Base-by-base conservation (phyloP, 306 rosid genomes). In the Echinosophora koreensis region DNA sequence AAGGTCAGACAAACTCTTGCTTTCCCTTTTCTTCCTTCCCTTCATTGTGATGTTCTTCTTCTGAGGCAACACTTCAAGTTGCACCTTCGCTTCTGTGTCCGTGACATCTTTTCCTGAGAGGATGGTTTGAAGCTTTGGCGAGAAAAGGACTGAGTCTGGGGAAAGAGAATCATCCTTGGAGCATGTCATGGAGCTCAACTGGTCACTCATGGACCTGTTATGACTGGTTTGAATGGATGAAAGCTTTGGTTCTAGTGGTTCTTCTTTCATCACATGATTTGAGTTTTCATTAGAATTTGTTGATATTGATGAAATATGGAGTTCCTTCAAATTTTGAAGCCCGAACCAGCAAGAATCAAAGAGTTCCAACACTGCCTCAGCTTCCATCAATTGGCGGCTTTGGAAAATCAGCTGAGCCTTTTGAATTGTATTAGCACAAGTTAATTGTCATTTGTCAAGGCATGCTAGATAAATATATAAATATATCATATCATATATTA, bases 1-100 rank as follows among this genome's bases (percentile, higher is more conserved):
- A 72, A 94, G 97, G 74, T 94, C 93, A 15, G 95, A 77, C 41
- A 89, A 81, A 81, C 97, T 94, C 93, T 91, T 94, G 75, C 86
- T 94, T 58, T 67, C 82, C 2, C 84, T 65, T n/a, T 15, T 85
- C 61, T 37, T 76, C 75, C 80, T 86, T 82, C 68, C 62, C 41
- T 32, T 78, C 15, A 58, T 77, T 60, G 39, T 46, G 39, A 2
- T 46, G 39, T 1, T 59, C 11, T 75, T 79, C 84, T 65, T 86
- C 76, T 73, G 64, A 38, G 83, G 74, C 44, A 58, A 69, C 62
- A 50, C 77, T 8, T 58, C 46, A 62, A 32, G 73, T 54, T 76
- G 68, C 66, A 65, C 30, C 49, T 59, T 72, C 41, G 54, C 37
- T 66, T 81, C 85, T 17, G 73, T 44, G 28, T 82, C 83, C 6